Evolutionary conservation across 2,329 filamentous ascomycete genomes (phyloP).

Genomic region (Fusarium graminum): DNA sequence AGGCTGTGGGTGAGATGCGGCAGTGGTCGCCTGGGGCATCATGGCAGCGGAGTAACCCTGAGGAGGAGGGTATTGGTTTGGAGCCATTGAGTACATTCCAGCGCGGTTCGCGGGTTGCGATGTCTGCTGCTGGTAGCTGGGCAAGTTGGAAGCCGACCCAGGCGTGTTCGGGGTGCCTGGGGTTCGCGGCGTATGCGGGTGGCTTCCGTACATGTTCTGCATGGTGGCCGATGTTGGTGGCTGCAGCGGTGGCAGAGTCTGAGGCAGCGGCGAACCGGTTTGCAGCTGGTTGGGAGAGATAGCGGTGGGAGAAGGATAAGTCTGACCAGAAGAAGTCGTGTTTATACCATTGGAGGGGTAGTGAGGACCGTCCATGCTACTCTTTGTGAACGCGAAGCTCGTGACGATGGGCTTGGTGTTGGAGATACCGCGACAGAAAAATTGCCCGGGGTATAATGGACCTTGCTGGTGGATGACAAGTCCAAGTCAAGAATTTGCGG

Average conservation of each 20-base stretch:
- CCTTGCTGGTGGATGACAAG: slow-evolving; percentile 44
- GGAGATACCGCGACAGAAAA: slow-evolving; percentile 45
- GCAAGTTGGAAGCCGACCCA: slow-evolving; percentile 66
- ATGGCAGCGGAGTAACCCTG: slow-evolving; percentile 71
- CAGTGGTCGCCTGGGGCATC: slow-evolving; percentile 75
- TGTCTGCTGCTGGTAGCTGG: slow-evolving; percentile 66
- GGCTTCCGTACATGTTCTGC: slow-evolving; percentile 66
- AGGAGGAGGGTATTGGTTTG: slow-evolving; percentile 67
- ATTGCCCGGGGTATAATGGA: slow-evolving; percentile 41
- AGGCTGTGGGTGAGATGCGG: slow-evolving; percentile 78
- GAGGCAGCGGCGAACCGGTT: slow-evolving; percentile 61
- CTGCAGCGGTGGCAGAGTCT: slow-evolving; percentile 69
- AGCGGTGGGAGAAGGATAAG: slow-evolving; percentile 65
- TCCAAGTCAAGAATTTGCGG: slow-evolving; percentile 47
- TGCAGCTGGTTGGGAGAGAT: slow-evolving; percentile 66
- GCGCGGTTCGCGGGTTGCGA: slow-evolving; percentile 63
- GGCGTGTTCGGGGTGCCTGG: slow-evolving; percentile 74
- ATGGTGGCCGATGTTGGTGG: slow-evolving; percentile 59
- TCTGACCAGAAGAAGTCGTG: slow-evolving; percentile 62
- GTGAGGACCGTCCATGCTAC: slow-evolving; percentile 68
- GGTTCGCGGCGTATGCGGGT: slow-evolving; percentile 72
- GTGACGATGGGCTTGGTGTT: slow-evolving; percentile 43
- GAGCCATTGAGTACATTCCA: slow-evolving; percentile 67
- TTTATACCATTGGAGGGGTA: slow-evolving; percentile 69
- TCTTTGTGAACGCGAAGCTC: slow-evolving; percentile 54